Conservation (phyloP, 1,139 yeast species). For the Sugiyamaella sp. region DNA sequence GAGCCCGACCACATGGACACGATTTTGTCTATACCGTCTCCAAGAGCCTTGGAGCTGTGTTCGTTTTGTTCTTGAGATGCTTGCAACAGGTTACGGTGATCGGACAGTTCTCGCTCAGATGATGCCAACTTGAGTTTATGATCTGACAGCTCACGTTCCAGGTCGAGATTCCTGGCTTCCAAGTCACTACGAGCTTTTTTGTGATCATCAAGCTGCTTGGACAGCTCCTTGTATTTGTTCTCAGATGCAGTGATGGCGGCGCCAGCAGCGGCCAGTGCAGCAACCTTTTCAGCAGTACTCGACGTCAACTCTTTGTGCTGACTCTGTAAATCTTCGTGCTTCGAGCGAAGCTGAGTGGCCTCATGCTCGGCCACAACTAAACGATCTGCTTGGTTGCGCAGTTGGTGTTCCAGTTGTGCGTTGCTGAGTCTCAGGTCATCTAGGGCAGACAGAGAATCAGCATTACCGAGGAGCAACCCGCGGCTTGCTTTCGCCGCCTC, state of each 20-base stretch:
- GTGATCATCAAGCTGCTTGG: slow-evolving; percentile 31
- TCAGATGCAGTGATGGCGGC: slow-evolving; percentile 39
- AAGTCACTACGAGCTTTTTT: slow-evolving; percentile 29
- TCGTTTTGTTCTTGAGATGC: slow-evolving; percentile 32
- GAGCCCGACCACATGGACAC: slow-evolving; percentile 40
- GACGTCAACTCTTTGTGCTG: slow-evolving; percentile 32
- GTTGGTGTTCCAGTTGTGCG: slow-evolving; percentile 32
- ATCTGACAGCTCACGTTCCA: slow-evolving; percentile 31
- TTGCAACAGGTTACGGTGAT: slow-evolving; percentile 28
- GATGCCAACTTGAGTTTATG: slow-evolving; percentile 26
- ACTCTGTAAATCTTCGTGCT: slow-evolving; percentile 28
- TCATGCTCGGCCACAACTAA: slow-evolving; percentile 35
- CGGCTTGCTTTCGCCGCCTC: slow-evolving; percentile 27
- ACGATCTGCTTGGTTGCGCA: slow-evolving; percentile 35
- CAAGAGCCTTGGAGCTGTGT: slow-evolving; percentile 34
- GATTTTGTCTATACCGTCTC: slow-evolving; percentile 34
- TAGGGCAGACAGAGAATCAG: slow-evolving; percentile 19
- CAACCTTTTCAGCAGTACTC: slow-evolving; percentile 36
- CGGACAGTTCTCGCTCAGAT: slow-evolving; percentile 28
- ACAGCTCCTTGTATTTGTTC: slow-evolving; percentile 30
- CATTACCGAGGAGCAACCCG: slow-evolving; percentile 17
- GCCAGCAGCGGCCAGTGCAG: slow-evolving; percentile 37
- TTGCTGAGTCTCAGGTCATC: slow-evolving; percentile 28
- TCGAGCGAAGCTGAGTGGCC: slow-evolving; percentile 27
- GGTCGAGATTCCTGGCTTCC: slow-evolving; percentile 27